These are phyloP conservation scores for Fremontodendron californicum DNA, from an alignment of 345 rosid species.

Conservation along the genomic window DNA sequence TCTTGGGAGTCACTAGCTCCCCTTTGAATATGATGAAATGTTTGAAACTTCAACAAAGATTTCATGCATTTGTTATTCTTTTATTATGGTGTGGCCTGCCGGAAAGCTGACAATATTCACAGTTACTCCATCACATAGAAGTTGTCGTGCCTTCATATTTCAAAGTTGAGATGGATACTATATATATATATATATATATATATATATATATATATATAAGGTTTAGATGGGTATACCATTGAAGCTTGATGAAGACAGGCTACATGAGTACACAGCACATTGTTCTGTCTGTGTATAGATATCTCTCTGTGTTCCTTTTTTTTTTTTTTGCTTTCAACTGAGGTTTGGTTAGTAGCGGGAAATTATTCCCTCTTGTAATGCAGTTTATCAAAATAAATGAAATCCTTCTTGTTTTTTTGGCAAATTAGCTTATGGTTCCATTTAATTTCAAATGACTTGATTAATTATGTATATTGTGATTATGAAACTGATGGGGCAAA, in stretches of 20 bases:
- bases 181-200: not conserved
- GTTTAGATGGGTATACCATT: not conserved
- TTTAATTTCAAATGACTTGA: too few species aligned
- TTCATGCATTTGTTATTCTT: not conserved
- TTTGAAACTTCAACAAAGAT: not conserved
- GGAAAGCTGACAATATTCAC: not conserved
- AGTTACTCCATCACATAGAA: not conserved
- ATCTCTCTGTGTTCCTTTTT: not conserved
- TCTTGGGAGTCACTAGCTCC: not conserved
- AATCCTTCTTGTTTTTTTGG: not conserved
- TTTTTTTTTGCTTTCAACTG: not conserved
- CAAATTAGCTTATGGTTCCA: not conserved
- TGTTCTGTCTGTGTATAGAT: not conserved
- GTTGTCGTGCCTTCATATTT: not conserved
- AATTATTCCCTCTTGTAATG: not conserved
- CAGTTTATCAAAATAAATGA: not conserved
- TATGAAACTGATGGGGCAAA: too few species aligned
- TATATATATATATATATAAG: not conserved
- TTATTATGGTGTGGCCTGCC: not conserved
- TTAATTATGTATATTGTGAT: too few species aligned
- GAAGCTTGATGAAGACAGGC: constrained; percentile 10
- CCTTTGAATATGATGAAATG: not conserved
- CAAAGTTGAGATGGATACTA: not conserved
- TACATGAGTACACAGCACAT: not conserved
- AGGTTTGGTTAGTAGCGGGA: not conserved